Conservation (phyloP, 1,139 yeast species). For the Kodamaea arcana region DNA sequence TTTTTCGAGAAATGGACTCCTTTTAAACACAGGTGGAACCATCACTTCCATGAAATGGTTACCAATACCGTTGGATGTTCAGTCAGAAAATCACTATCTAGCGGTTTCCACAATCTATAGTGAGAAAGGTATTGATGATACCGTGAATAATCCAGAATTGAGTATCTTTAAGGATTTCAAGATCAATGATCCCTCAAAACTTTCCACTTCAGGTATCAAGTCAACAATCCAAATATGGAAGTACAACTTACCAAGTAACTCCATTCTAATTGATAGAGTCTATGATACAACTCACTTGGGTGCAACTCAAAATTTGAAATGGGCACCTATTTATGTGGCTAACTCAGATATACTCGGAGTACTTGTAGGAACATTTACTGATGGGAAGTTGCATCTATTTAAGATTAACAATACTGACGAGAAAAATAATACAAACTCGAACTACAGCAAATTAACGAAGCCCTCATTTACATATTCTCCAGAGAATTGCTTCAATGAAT, state of each 20-base stretch:
- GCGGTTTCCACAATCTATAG: slow-evolving; percentile 48
- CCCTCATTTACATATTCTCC: slow-evolving; percentile 26
- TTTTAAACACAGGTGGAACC: slow-evolving; percentile 52
- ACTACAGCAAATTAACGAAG: slow-evolving; percentile 2
- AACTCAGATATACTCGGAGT: slow-evolving; percentile 33
- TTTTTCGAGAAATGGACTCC: slow-evolving; percentile 35
- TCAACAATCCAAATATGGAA: slow-evolving; percentile 49
- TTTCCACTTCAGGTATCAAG: slow-evolving; percentile 18
- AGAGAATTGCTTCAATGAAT: not conserved
- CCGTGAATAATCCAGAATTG: slow-evolving; percentile 29
- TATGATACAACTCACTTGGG: slow-evolving; percentile 48
- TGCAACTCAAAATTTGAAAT: slow-evolving; percentile 47
- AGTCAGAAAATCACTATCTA: slow-evolving; percentile 30
- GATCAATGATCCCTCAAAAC: too few relatives aligned
- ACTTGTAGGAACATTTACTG: slow-evolving; percentile 55
- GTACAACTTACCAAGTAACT: slow-evolving; percentile 26
- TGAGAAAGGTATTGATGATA: slow-evolving; percentile 18
- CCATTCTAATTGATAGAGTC: slow-evolving; percentile 24
- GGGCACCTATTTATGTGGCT: slow-evolving; percentile 39
- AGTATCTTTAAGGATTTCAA: slow-evolving; percentile 22
- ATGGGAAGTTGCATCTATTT: slow-evolving; percentile 58
- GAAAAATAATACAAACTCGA: slow-evolving; percentile 14
- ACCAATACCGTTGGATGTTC: slow-evolving; percentile 16
- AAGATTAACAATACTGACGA: slow-evolving; percentile 23
- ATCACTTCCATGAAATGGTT: slow-evolving; percentile 57